Evolutionary conservation across 208 protist species (phyloP), one percentile per base, ranked within the genome.

Genomic region (Angomonas deanei): DNA sequence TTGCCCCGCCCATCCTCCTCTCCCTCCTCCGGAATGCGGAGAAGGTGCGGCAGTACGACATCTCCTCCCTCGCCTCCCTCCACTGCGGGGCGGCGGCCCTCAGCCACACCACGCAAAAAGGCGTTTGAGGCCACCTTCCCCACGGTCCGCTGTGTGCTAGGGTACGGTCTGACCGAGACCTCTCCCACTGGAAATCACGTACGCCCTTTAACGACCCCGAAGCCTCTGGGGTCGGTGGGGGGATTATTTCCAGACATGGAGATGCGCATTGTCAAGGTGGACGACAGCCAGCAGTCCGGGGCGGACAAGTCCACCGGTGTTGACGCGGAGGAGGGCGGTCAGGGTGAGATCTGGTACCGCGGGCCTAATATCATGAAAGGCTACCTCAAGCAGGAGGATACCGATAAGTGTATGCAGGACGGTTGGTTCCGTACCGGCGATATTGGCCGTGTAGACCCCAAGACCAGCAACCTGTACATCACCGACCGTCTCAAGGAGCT

Each of bases 401-500:
- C 61, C 27, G 58, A 19, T 19, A 49, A 66, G 54, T 58, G 60
- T 15, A 80, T 92, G 23, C 64, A 74, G 31, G 82, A 88, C 36
- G 82, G 77, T n/a, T 92, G 69, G 66, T 68, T 82, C 42, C 78
- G 73, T 50, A 93, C 87, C 17, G 86, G 88, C 46, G 87, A 93
- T 53, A 88, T 93, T 55, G 83, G 76, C 36, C 56, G 70, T 23
- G 59, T 78, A 17, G 80, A 93, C 39, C 60, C 52, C 1, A 47
- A 65, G 8, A 78, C 66, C 2, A 60, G 66, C 28, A 55, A 81
- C 21, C 53, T 81, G 24, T 68, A 66, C 50, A 84, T 93, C 58
- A 70, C 70, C 26, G 88, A 93, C 64, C 78, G 91, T 52, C 56
- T 88, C 47, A 96, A 96, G 70, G 90, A 96, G 62, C 71, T 96